Evolutionary conservation across 2,329 filamentous ascomycete species (phyloP).

Genomic region (Clarireedia hainanense): DNA sequence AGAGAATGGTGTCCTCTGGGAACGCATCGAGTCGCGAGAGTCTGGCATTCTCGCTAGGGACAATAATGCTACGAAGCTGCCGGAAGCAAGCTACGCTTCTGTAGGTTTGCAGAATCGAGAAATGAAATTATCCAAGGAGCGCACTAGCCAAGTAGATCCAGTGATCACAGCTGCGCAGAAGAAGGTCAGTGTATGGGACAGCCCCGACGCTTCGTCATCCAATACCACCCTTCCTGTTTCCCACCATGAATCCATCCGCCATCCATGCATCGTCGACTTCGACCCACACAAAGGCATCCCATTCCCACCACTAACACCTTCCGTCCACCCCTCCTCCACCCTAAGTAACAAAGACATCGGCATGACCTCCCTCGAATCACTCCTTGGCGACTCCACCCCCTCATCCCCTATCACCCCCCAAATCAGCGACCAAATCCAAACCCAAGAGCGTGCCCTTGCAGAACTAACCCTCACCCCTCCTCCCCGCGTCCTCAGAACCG

Average conservation of each 20-base stretch:
- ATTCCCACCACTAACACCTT: not conserved
- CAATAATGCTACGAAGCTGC: not conserved
- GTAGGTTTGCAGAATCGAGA: too few species aligned
- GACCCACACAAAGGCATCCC: not conserved
- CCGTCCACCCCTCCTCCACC: not conserved
- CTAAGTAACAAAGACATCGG: not conserved
- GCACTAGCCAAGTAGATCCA: not conserved
- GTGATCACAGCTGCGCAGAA: not conserved
- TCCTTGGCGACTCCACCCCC: not conserved
- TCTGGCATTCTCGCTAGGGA: not conserved
- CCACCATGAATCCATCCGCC: not conserved
- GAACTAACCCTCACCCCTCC: conserved; percentile 12
- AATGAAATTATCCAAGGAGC: too few species aligned
- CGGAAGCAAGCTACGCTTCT: not conserved
- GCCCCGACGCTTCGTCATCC: not conserved
- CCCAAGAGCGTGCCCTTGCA: conserved; percentile 7
- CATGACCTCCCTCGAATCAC: not conserved
- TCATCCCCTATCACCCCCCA: not conserved
- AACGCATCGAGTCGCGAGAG: conserved; percentile 1
- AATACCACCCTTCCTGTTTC: not conserved
- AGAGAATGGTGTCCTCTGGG: conserved; percentile 13
- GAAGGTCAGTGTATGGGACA: not conserved
- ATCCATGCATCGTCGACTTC: not conserved
- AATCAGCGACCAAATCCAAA: conserved; percentile 1
- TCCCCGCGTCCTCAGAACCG: conserved; percentile 18